Conservation (phyloP, 2,329 filamentous ascomycete species). For the Chrysosporium keratinophilum region DNA sequence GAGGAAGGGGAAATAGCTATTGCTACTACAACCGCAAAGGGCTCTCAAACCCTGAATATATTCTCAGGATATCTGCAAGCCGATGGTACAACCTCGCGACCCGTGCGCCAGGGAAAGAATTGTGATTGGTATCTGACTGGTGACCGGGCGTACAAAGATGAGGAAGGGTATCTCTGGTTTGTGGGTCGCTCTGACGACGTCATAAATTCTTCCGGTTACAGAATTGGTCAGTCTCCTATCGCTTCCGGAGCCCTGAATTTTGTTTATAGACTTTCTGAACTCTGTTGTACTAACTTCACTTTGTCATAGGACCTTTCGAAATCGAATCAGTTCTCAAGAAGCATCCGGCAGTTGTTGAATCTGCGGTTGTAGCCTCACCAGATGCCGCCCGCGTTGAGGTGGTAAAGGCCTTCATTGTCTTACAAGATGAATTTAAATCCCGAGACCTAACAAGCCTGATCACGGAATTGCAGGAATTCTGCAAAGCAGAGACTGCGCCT, state of each 20-base stretch:
- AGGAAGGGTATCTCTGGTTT: constrained; percentile 31
- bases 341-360: constrained; percentile 32
- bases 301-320: constrained; percentile 30
- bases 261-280: neutral
- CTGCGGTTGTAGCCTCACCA: constrained; percentile 33
- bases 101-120: constrained; percentile 10
- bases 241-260: neutral
- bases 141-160: constrained; percentile 27
- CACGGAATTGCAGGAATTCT: constrained; percentile 33
- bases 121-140: constrained; percentile 30
- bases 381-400: constrained; percentile 31
- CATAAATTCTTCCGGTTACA: constrained; percentile 34
- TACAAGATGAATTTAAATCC: constrained; percentile 21
- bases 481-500: constrained; percentile 33
- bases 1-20: constrained; percentile 33
- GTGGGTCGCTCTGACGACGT: constrained; percentile 31
- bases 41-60: constrained; percentile 12
- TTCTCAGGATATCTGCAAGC: constrained; percentile 12
- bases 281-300: neutral
- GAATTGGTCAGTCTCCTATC: constrained; percentile 20
- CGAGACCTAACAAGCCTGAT: constrained; percentile 19
- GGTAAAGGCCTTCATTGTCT: constrained; percentile 35
- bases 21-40: constrained; percentile 12
- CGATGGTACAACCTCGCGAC: constrained; percentile 7
- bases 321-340: constrained; percentile 35